Percentiles rank a stretch among this genome's conserved stretches.
Conservation (phyloP, 169 alveolate genomes). For the Gregarina niphandrodes region DNA sequence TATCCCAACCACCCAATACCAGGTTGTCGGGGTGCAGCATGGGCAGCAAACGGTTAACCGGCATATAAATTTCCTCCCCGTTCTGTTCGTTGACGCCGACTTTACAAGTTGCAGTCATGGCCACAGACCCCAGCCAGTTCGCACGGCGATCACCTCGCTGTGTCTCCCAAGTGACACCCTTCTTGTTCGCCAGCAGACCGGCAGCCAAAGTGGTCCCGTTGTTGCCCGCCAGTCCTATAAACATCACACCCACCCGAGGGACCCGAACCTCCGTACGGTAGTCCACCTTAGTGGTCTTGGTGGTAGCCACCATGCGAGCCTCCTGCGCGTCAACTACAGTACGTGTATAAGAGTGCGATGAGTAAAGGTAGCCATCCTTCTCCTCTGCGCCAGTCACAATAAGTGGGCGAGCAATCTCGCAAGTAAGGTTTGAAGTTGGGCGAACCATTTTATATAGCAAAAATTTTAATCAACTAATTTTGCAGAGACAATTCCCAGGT, state of each 20-base stretch:
- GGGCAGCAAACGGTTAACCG: slow-evolving; percentile 46
- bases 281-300: too few relatives aligned
- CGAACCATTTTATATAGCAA: too few relatives aligned
- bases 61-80: slow-evolving; percentile 36
- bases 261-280: slow-evolving; percentile 4
- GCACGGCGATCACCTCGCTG: slow-evolving; percentile 46
- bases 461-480: too few relatives aligned
- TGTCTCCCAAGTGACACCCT: slow-evolving; percentile 43
- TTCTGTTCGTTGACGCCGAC: slow-evolving; percentile 33
- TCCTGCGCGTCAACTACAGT: too few relatives aligned
- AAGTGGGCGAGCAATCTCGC: too few relatives aligned
- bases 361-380: too few relatives aligned
- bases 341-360: too few relatives aligned
- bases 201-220: slow-evolving; percentile 56
- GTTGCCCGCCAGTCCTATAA: slow-evolving; percentile 68
- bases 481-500: too few relatives aligned
- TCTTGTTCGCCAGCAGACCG: slow-evolving; percentile 53
- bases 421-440: too few relatives aligned
- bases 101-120: slow-evolving; percentile 42
- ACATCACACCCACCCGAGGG: slow-evolving; percentile 51
- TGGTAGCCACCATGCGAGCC: too few relatives aligned
- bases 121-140: slow-evolving; percentile 51
- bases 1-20: slow-evolving; percentile 63
- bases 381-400: too few relatives aligned
- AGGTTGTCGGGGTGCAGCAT: slow-evolving; percentile 55